These are phyloP conservation scores for Penicillium angulare DNA, from an alignment of 495 filamentous ascomycete genomes.

Conservation along the genomic window DNA sequence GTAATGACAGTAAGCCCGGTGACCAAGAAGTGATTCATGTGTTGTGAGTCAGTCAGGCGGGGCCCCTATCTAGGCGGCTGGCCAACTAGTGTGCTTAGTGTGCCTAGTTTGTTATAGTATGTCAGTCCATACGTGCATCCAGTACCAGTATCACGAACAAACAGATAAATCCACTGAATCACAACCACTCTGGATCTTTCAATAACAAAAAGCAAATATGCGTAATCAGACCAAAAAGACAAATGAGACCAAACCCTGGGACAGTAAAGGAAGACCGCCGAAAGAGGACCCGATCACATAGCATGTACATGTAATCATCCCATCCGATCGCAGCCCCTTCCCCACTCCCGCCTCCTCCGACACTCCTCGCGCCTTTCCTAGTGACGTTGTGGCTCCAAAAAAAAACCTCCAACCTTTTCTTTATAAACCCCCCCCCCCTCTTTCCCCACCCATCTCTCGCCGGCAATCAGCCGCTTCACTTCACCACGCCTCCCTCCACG, in stretches of 20 bases:
- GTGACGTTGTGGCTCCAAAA: conserved; percentile 18
- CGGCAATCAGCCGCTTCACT: conserved; percentile 21
- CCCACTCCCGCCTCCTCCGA: conserved; percentile 20
- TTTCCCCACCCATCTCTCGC: background rate
- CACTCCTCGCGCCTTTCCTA: conserved; percentile 7
- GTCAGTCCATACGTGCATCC: no score
- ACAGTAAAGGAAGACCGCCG: no score
- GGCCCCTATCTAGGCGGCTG: no score
- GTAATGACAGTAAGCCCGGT: no score
- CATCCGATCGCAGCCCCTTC: conserved; percentile 12
- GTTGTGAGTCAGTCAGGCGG: no score
- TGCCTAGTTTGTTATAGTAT: no score
- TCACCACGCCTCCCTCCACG: conserved; percentile 67
- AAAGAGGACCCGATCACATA: no score
- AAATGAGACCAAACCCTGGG: background rate
- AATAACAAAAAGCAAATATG: background rate
- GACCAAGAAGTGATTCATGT: no score
- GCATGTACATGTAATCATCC: conserved; percentile 1
- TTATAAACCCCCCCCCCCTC: conserved; percentile 2
- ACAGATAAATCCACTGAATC: no score
- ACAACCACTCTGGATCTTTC: no score
- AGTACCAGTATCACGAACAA: no score
- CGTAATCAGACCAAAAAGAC: background rate
- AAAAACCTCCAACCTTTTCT: background rate
- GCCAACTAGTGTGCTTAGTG: no score